These are phyloP conservation scores for Metschnikowia colocasiae DNA, from an alignment of 805 yeast genomes.

Conservation along the genomic window DNA sequence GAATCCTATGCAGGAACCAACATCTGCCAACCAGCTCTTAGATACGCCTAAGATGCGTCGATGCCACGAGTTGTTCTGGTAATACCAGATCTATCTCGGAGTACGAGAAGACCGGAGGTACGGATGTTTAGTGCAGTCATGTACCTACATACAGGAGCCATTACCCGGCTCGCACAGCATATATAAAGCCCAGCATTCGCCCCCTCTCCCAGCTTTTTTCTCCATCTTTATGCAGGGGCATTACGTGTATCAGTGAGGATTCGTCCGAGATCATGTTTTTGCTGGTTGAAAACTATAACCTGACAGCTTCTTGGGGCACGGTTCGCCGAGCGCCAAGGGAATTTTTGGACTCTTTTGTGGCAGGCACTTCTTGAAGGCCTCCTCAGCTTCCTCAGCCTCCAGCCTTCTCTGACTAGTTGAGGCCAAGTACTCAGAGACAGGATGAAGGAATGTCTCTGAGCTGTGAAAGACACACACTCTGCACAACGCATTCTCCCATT, in stretches of 20 bases:
- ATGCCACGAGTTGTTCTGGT: too few relatives aligned
- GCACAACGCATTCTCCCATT: too few relatives aligned
- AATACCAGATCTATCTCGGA: too few relatives aligned
- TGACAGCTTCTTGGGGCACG: constrained; percentile 67
- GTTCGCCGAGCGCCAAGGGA: constrained; percentile 57
- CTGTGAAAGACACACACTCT: too few relatives aligned
- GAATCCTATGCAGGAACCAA: too few relatives aligned
- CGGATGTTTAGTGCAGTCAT: not conserved
- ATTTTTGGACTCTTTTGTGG: constrained; percentile 57
- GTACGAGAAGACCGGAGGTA: too few relatives aligned
- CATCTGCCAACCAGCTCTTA: too few relatives aligned
- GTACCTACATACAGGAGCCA: not conserved
- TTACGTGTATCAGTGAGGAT: constrained; percentile 99
- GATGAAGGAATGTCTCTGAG: too few relatives aligned
- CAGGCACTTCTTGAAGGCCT: constrained; percentile 35
- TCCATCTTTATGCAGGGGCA: constrained; percentile 99
- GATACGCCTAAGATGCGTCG: too few relatives aligned
- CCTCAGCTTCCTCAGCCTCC: constrained; percentile 11
- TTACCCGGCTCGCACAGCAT: constrained; percentile 15
- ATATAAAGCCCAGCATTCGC: constrained; percentile 9
- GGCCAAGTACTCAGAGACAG: constrained; percentile 22
- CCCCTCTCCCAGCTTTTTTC: constrained; percentile 26
- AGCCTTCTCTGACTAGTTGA: constrained; percentile 23
- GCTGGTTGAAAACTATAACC: constrained; percentile 99
- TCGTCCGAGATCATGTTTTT: constrained; percentile 99